Conservation (phyloP, 2,329 filamentous ascomycete species). For the Sphaerulina musiva region DNA sequence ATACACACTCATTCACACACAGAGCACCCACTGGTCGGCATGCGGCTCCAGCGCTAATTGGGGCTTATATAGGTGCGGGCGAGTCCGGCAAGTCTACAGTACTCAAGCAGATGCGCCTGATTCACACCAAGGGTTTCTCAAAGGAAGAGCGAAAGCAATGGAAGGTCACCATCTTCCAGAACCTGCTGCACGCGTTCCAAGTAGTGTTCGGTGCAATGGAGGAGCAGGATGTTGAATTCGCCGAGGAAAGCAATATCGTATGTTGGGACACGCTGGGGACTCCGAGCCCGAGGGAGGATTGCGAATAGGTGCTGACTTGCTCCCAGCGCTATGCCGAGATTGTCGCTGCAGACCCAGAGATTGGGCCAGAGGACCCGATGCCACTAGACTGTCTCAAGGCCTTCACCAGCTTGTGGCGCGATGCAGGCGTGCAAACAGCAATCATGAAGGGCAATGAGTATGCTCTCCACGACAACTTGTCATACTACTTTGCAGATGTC, state of each 20-base stretch:
- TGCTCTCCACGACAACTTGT: slow-evolving; percentile 88
- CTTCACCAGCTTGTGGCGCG: slow-evolving; percentile 77
- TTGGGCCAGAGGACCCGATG: slow-evolving; percentile 73
- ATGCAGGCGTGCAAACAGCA: slow-evolving; percentile 76
- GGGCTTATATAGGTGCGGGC: slow-evolving; percentile 63
- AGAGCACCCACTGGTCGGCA: not conserved
- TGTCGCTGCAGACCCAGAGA: slow-evolving; percentile 72
- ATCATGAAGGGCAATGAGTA: slow-evolving; percentile 94
- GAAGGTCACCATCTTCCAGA: slow-evolving; percentile 92
- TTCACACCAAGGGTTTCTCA: slow-evolving; percentile 87
- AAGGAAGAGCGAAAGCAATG: slow-evolving; percentile 86
- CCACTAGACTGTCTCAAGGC: slow-evolving; percentile 71
- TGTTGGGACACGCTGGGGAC: slow-evolving; percentile 65
- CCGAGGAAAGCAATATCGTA: slow-evolving; percentile 73
- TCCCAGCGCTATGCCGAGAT: slow-evolving; percentile 68
- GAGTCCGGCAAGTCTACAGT: slow-evolving; percentile 96
- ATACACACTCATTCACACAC: too few relatives aligned
- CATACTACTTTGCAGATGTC: slow-evolving; percentile 75
- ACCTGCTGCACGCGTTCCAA: slow-evolving; percentile 86
- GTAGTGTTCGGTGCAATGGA: slow-evolving; percentile 87
- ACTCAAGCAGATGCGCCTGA: slow-evolving; percentile 98
- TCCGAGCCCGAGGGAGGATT: slow-evolving; percentile 26
- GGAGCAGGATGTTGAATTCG: slow-evolving; percentile 72
- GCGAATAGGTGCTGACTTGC: slow-evolving; percentile 31
- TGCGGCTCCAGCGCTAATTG: not conserved